These are phyloP conservation scores for Ligustrum vulgare DNA, from an alignment of 257 asterid genomes.

Conservation along the genomic window DNA sequence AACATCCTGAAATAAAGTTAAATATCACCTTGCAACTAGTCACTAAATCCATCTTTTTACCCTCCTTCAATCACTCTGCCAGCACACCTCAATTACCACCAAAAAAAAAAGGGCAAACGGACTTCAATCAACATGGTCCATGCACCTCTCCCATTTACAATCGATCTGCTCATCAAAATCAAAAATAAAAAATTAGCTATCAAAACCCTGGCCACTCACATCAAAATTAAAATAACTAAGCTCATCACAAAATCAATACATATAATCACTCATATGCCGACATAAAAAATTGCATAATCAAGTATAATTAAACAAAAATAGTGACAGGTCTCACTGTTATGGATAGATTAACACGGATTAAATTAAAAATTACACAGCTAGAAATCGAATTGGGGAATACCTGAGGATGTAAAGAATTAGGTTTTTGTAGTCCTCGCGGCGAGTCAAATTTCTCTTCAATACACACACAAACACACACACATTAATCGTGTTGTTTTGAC, in stretches of 20 bases:
- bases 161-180: conserved; percentile 42
- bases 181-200: conserved; percentile 7
- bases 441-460: conserved; percentile 18
- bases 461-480: conserved; percentile 25
- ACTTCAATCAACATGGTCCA: conserved; percentile 31
- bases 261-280: not conserved
- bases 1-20: conserved; percentile 2
- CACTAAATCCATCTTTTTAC: conserved; percentile 70
- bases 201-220: conserved; percentile 20
- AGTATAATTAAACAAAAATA: not conserved
- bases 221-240: conserved; percentile 25
- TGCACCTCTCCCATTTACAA: conserved; percentile 26
- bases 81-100: conserved; percentile 24
- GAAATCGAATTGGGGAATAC: conserved; percentile 10
- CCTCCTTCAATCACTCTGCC: conserved; percentile 27
- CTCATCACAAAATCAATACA: conserved; percentile 12
- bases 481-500: conserved; percentile 37
- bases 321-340: conserved; percentile 10
- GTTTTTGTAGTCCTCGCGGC: conserved; percentile 28
- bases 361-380: conserved; percentile 8
- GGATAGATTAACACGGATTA: not conserved
- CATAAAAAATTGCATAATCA: not conserved
- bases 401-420: conserved; percentile 26
- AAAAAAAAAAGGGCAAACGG: conserved; percentile 26
- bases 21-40: conserved; percentile 73